Evolutionary conservation across 441 rosid genomes (phyloP).

Genomic region (Aleurites moluccanus): DNA sequence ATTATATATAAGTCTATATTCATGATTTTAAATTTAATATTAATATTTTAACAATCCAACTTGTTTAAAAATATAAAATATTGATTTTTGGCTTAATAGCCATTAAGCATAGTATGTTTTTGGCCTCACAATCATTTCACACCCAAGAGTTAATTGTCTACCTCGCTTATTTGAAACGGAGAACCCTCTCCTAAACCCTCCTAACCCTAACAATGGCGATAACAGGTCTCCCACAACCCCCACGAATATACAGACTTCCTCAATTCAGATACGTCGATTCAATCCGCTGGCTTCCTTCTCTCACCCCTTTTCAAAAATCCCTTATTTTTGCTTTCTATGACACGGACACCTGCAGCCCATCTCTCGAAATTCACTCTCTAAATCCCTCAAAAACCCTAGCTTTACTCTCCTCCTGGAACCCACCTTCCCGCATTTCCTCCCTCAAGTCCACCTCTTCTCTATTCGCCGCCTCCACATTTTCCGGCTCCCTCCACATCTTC

Average conservation of each 20-base stretch:
- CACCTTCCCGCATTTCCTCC: constrained; percentile 68
- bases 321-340: constrained; percentile 52
- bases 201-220: constrained; percentile 52
- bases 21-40: too few species aligned
- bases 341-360: constrained; percentile 44
- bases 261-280: constrained; percentile 62
- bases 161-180: background rate
- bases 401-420: constrained; percentile 48
- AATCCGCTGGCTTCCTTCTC: constrained; percentile 79
- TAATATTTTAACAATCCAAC: too few species aligned
- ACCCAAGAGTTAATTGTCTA: too few species aligned
- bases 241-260: constrained; percentile 49
- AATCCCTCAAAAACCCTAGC: constrained; percentile 32
- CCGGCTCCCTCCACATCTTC: constrained; percentile 66
- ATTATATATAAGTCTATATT: too few species aligned
- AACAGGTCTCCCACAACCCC: constrained; percentile 36
- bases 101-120: too few species aligned
- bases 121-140: too few species aligned
- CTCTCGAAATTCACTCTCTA: constrained; percentile 55
- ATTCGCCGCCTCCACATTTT: constrained; percentile 53
- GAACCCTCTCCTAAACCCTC: background rate
- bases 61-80: too few species aligned
- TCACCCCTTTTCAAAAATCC: constrained; percentile 62
- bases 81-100: too few species aligned
- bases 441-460: constrained; percentile 46